phyloP scores from a whole-genome alignment of 1,284 basidiomycete species.

The Fomitopsis pinicola region DNA sequence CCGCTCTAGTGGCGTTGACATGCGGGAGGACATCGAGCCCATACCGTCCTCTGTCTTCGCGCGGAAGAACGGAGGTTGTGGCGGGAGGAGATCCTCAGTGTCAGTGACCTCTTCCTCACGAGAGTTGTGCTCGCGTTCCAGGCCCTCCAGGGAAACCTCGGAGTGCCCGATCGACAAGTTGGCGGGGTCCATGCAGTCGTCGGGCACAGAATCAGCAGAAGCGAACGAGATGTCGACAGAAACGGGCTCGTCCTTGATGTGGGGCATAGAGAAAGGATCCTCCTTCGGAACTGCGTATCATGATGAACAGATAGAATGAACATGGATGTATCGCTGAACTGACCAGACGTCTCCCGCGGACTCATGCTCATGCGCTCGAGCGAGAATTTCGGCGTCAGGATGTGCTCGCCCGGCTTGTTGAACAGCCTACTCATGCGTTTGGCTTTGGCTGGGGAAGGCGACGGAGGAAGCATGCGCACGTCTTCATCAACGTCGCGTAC shows the following conservation, averaged over 20 bases:
- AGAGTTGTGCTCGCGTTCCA: slow-evolving; percentile 23
- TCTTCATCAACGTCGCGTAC: slow-evolving; percentile 40
- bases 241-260: slow-evolving; percentile 26
- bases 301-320: too few relatives aligned
- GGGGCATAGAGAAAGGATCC: slow-evolving; percentile 23
- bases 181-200: slow-evolving; percentile 29
- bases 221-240: slow-evolving; percentile 33
- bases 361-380: slow-evolving; percentile 19
- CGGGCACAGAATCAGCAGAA: slow-evolving; percentile 21
- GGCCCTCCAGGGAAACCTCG: slow-evolving; percentile 22
- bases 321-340: background rate
- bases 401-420: background rate
- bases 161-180: slow-evolving; percentile 27
- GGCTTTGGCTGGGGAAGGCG: slow-evolving; percentile 56
- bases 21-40: background rate
- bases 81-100: background rate
- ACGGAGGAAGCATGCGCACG: slow-evolving; percentile 51
- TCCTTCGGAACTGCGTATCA: background rate
- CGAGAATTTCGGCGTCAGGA: slow-evolving; percentile 39
- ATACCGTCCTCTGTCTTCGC: background rate
- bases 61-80: background rate
- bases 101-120: slow-evolving; percentile 2
- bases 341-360: background rate
- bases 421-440: slow-evolving; percentile 26
- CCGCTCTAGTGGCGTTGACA: slow-evolving; percentile 1